Conservation (phyloP, 2,329 filamentous ascomycete genomes). For the Colletotrichum lindemuthianum region DNA sequence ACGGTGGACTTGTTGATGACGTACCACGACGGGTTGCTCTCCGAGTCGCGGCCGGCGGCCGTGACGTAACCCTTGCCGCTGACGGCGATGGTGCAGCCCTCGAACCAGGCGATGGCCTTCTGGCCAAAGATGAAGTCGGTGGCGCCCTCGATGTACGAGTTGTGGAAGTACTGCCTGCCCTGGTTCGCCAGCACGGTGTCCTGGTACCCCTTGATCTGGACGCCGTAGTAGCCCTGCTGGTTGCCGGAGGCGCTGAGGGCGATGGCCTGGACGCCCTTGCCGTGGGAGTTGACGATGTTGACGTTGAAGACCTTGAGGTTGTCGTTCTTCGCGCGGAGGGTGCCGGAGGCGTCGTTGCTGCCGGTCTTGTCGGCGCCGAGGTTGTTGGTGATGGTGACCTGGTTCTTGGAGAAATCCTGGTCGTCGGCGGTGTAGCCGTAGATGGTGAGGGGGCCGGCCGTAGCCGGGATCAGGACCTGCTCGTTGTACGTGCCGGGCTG, state of each 20-base stretch:
- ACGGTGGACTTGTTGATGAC: slow-evolving; percentile 57
- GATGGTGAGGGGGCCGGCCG: slow-evolving; percentile 71
- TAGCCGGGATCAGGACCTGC: slow-evolving; percentile 58
- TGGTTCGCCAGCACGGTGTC: slow-evolving; percentile 62
- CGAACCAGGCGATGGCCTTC: slow-evolving; percentile 62
- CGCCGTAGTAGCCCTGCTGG: slow-evolving; percentile 59
- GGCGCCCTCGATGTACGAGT: slow-evolving; percentile 63
- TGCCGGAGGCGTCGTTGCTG: slow-evolving; percentile 55
- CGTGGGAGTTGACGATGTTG: slow-evolving; percentile 61
- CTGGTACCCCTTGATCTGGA: slow-evolving; percentile 62
- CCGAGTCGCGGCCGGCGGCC: slow-evolving; percentile 53
- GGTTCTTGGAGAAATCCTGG: slow-evolving; percentile 56
- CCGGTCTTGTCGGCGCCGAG: slow-evolving; percentile 51
- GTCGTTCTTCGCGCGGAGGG: slow-evolving; percentile 45
- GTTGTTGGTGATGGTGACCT: slow-evolving; percentile 55
- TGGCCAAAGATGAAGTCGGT: slow-evolving; percentile 71
- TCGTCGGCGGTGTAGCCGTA: slow-evolving; percentile 54
- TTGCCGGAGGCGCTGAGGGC: slow-evolving; percentile 58
- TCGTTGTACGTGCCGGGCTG: slow-evolving; percentile 45
- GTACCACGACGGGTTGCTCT: slow-evolving; percentile 53
- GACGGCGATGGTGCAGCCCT: slow-evolving; percentile 58
- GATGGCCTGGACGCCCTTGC: slow-evolving; percentile 60
- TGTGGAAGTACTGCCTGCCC: slow-evolving; percentile 64
- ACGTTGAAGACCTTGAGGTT: slow-evolving; percentile 67
- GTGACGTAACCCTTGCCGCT: slow-evolving; percentile 55